Percentiles rank a stretch among this genome's conserved stretches.
These are phyloP conservation scores for Auriscalpium orientale DNA, from an alignment of 768 basidiomycete genomes.

Conservation along the genomic window DNA sequence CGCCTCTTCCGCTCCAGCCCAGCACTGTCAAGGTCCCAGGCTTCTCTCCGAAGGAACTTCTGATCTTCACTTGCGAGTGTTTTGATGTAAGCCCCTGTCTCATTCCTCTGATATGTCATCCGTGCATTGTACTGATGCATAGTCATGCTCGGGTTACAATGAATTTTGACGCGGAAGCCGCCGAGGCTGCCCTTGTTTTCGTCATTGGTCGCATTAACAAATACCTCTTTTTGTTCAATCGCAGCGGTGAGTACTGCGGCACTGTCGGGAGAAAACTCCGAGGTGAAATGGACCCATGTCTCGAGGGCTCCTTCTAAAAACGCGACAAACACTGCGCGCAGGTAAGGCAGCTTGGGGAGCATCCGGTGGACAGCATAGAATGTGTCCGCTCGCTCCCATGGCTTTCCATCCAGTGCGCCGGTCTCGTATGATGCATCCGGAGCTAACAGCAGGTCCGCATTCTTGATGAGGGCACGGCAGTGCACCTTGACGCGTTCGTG, in stretches of 20 bases:
- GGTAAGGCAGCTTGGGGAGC: not conserved
- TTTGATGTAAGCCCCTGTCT: not conserved
- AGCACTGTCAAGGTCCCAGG: not conserved
- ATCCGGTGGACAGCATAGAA: slow-evolving; percentile 5
- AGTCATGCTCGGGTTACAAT: not conserved
- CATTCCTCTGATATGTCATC: not conserved
- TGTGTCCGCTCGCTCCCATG: slow-evolving; percentile 4
- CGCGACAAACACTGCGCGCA: not conserved
- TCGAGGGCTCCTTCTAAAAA: slow-evolving; percentile 17
- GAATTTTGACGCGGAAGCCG: not conserved
- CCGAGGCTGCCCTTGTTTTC: slow-evolving; percentile 23
- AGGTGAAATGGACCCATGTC: slow-evolving; percentile 19
- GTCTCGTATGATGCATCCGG: slow-evolving; percentile 1
- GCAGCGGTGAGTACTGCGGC: not conserved
- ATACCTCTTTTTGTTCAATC: not conserved
- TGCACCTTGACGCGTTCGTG: slow-evolving; percentile 15
- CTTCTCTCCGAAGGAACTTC: not conserved
- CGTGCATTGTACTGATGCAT: slow-evolving; percentile 5
- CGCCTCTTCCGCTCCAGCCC: not conserved
- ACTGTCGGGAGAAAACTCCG: slow-evolving; percentile 20
- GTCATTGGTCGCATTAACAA: slow-evolving; percentile 23
- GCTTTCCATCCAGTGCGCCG: slow-evolving; percentile 11
- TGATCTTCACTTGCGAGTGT: not conserved
- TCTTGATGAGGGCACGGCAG: slow-evolving; percentile 9
- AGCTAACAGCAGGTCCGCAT: slow-evolving; percentile 10